A percentile compares a stretch with the other conserved stretches of the same genome.
Conservation (phyloP, 2,329 filamentous ascomycete genomes). For the Mariannaea elegans region DNA sequence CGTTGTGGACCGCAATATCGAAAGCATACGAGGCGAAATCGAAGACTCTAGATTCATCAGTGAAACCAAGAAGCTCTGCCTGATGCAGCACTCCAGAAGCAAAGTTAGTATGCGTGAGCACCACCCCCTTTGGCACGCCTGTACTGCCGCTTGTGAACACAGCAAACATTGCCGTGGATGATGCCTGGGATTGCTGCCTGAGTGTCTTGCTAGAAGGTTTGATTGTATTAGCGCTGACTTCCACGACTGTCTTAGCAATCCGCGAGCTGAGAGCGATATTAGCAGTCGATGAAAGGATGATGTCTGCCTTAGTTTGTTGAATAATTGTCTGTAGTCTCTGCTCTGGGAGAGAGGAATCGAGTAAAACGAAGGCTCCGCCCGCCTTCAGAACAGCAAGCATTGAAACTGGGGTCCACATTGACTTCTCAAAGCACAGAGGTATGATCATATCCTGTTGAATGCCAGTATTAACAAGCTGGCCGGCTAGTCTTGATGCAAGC, state of each 20-base stretch:
- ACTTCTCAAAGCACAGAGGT: constrained; percentile 33
- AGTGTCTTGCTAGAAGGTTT: neutral
- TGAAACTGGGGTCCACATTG: constrained; percentile 31
- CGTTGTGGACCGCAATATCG: constrained; percentile 22
- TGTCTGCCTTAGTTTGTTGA: neutral
- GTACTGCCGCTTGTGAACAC: constrained; percentile 31
- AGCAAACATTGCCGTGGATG: constrained; percentile 5
- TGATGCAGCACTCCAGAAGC: constrained; percentile 7
- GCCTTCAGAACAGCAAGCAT: constrained; percentile 38
- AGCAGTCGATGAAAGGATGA: neutral
- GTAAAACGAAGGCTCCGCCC: constrained; percentile 31
- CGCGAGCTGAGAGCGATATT: neutral
- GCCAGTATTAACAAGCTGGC: constrained; percentile 43
- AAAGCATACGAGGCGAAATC: constrained; percentile 34
- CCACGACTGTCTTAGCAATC: neutral
- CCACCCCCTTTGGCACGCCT: constrained; percentile 24
- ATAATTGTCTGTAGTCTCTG: constrained; percentile 15
- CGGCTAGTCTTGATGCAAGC: constrained; percentile 49
- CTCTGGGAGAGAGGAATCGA: constrained; percentile 27
- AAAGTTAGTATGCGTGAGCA: constrained; percentile 11
- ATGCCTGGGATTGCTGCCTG: too few species aligned
- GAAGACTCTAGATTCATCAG: constrained; percentile 6
- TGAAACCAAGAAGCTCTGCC: neutral
- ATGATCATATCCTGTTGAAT: constrained; percentile 33
- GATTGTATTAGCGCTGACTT: neutral